A percentile compares a stretch with the other conserved stretches of the same genome.
Evolutionary conservation across 169 alveolate species (phyloP).

Genomic region (Cyclospora cayetanensis): DNA sequence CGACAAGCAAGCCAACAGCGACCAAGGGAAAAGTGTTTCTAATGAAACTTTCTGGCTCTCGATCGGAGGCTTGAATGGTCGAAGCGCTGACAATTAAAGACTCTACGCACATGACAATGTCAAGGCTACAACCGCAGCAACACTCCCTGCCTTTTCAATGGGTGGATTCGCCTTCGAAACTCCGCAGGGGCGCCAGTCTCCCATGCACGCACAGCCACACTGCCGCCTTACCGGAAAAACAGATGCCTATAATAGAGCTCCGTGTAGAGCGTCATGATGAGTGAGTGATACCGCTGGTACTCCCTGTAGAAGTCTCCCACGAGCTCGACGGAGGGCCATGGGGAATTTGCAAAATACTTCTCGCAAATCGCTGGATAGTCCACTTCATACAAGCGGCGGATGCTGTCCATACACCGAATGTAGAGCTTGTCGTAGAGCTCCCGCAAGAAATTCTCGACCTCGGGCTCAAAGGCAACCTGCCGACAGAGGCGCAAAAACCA

Average conservation of each 20-base stretch:
- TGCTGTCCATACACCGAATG: constrained; percentile 83
- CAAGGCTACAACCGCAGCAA: too few relatives aligned
- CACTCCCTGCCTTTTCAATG: too few relatives aligned
- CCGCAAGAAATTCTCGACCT: constrained; percentile 84
- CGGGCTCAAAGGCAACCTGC: constrained; percentile 67
- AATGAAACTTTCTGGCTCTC: too few relatives aligned
- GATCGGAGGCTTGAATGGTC: too few relatives aligned
- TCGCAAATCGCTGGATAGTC: constrained; percentile 83
- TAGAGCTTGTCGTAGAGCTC: constrained; percentile 81
- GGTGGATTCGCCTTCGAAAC: too few relatives aligned
- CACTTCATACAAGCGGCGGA: constrained; percentile 82
- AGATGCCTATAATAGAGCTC: constrained; percentile 88
- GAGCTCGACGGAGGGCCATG: constrained; percentile 87
- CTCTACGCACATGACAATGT: too few relatives aligned
- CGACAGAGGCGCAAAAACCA: neutral
- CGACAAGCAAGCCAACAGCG: too few relatives aligned
- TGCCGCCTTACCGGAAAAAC: constrained; percentile 75
- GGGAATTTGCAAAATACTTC: constrained; percentile 76
- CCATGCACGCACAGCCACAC: too few relatives aligned
- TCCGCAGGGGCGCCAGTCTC: too few relatives aligned
- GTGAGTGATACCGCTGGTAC: constrained; percentile 81
- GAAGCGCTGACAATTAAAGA: too few relatives aligned
- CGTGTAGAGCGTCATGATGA: constrained; percentile 84
- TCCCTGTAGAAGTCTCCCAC: constrained; percentile 85
- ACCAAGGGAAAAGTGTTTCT: too few relatives aligned